phyloP scores from a whole-genome alignment of 805 yeast genomes.

The Helenozyma baotianmanensis region DNA sequence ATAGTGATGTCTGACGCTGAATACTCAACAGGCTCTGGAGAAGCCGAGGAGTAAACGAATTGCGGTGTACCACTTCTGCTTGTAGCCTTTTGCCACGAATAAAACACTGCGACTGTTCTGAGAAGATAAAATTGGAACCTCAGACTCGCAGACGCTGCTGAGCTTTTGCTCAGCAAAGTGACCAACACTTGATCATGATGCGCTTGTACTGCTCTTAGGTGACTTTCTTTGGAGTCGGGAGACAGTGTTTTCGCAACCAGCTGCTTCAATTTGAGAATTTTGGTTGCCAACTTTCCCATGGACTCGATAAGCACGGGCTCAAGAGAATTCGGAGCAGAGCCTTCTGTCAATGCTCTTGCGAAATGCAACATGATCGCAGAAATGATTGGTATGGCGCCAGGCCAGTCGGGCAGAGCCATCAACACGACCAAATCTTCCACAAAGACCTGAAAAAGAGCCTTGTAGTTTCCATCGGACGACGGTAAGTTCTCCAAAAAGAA shows the following conservation, averaged over 20 bases:
- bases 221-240: no score
- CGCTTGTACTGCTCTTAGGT: no score
- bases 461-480: constrained; percentile 5
- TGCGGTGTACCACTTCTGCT: no score
- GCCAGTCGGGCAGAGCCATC: constrained; percentile 55
- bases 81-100: no score
- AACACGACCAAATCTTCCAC: constrained; percentile 53
- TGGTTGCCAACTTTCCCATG: constrained; percentile 5
- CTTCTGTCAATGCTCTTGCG: constrained; percentile 1
- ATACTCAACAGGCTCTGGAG: no score
- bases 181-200: no score
- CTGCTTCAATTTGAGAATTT: constrained; percentile 2
- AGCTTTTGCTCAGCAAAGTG: no score
- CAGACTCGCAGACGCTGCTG: no score
- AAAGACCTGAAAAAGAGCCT: constrained; percentile 19
- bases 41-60: no score
- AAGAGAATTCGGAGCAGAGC: constrained; percentile 1
- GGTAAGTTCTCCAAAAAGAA: constrained; percentile 7
- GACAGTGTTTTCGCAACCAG: no score
- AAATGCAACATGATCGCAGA: constrained; percentile 1
- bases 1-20: background rate
- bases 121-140: no score
- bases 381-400: constrained; percentile 43
- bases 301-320: constrained; percentile 10
- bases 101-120: no score